These are phyloP conservation scores for Salpingoeca rosetta DNA, from an alignment of 78 protist genomes.

Conservation along the genomic window DNA sequence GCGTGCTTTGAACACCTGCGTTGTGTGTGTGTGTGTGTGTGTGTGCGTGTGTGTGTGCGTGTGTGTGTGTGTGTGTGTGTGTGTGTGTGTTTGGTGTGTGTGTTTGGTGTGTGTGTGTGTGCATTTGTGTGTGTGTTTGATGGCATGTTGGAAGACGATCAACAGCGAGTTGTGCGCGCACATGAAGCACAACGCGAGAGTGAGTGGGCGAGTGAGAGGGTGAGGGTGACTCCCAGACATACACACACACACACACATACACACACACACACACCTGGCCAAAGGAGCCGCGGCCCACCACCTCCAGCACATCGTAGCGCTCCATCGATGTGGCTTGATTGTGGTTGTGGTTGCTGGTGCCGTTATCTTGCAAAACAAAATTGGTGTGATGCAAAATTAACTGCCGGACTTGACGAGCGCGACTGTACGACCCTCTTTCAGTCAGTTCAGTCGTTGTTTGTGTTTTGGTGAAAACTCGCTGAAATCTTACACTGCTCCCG, in stretches of 20 bases:
- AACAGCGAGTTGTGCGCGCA: no score
- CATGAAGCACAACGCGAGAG: background rate
- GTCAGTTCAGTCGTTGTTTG: no score
- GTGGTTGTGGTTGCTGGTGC: background rate
- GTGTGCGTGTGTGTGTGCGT: background rate
- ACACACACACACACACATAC: conserved; percentile 29
- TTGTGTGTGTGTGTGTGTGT: conserved; percentile 35
- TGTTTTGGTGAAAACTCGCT: background rate
- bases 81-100: background rate
- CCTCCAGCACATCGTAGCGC: conserved; percentile 46
- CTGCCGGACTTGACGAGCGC: no score
- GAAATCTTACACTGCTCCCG: background rate
- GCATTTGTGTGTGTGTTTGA: background rate
- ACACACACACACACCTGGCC: conserved; percentile 30
- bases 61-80: conserved; percentile 25
- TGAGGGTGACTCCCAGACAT: background rate
- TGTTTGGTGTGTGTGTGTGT: background rate
- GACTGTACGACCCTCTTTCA: no score
- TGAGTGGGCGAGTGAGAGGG: background rate
- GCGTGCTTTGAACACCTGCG: no score
- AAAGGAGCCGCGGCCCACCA: conserved; percentile 81
- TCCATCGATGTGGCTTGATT: background rate
- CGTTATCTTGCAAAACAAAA: background rate
- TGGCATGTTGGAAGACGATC: no score
- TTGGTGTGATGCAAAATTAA: no score